Evolutionary conservation across 371 early-diverging fungal genomes (phyloP).

Genomic region (Phascolomyces articulosus): DNA sequence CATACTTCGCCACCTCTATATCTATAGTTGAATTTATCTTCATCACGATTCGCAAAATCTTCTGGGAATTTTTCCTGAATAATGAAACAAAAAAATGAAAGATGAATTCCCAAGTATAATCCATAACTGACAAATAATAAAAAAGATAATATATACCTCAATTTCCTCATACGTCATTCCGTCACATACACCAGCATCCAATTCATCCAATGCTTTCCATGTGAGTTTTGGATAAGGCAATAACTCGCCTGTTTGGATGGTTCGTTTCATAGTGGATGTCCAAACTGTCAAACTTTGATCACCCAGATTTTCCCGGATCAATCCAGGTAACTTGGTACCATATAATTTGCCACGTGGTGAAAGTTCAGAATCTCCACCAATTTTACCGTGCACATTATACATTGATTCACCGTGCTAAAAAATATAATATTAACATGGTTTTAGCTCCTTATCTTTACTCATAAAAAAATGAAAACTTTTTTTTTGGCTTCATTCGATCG

Average conservation of each 20-base stretch:
- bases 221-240: conserved; percentile 83
- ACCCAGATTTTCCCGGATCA: conserved; percentile 76
- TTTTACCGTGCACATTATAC: conserved; percentile 84
- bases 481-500: too few relatives aligned
- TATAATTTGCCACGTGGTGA: conserved; percentile 89
- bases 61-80: conserved; percentile 68
- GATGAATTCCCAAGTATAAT: neutral
- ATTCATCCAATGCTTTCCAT: conserved; percentile 97
- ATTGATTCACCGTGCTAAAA: conserved; percentile 92
- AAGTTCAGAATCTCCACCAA: conserved; percentile 95
- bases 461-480: too few relatives aligned
- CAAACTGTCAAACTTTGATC: conserved; percentile 84
- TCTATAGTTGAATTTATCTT: conserved; percentile 93
- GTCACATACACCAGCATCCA: conserved; percentile 97
- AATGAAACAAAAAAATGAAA: neutral
- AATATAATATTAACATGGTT: too few relatives aligned
- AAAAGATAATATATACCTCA: conserved; percentile 48
- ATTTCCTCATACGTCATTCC: conserved; percentile 98
- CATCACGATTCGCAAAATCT: conserved; percentile 90
- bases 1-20: conserved; percentile 92
- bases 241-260: conserved; percentile 85
- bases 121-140: neutral
- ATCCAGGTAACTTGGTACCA: conserved; percentile 79
- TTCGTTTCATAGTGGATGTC: conserved; percentile 94
- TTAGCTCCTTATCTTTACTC: too few relatives aligned